These are phyloP conservation scores for Pseudopithomyces chartarum DNA, from an alignment of 2,329 filamentous ascomycete genomes.

Conservation along the genomic window DNA sequence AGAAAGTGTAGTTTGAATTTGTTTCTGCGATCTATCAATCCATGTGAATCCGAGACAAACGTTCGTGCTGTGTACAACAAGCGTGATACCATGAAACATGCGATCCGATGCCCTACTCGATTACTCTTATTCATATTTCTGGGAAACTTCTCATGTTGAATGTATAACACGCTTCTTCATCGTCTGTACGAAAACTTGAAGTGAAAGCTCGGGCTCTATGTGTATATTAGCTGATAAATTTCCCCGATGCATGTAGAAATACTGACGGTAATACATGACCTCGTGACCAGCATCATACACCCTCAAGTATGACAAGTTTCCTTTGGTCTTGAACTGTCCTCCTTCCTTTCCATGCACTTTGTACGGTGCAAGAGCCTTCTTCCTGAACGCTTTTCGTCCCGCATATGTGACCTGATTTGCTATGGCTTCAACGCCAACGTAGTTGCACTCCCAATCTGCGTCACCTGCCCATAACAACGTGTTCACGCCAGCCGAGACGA, in stretches of 20 bases:
- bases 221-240: neutral
- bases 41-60: no score
- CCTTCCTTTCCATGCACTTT: slow-evolving; percentile 53
- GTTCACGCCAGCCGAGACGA: slow-evolving; percentile 34
- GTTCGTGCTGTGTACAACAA: no score
- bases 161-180: slow-evolving; percentile 45
- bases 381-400: slow-evolving; percentile 49
- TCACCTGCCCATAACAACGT: slow-evolving; percentile 49
- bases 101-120: no score
- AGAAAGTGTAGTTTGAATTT: no score
- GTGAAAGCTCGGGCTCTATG: slow-evolving; percentile 48
- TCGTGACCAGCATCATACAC: slow-evolving; percentile 53
- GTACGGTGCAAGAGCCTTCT: slow-evolving; percentile 46
- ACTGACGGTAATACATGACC: slow-evolving; percentile 55
- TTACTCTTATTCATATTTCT: no score
- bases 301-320: slow-evolving; percentile 61
- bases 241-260: neutral
- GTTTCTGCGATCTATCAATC: no score
- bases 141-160: slow-evolving; percentile 35
- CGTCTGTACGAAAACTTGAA: slow-evolving; percentile 56
- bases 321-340: slow-evolving; percentile 66
- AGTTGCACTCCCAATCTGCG: slow-evolving; percentile 50
- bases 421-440: slow-evolving; percentile 46
- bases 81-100: no score
- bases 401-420: slow-evolving; percentile 43